A percentile compares a stretch with the other conserved stretches of the same genome.
phyloP scores from a whole-genome alignment of 371 early-diverging fungal genomes.

The Rhizopus sp. region DNA sequence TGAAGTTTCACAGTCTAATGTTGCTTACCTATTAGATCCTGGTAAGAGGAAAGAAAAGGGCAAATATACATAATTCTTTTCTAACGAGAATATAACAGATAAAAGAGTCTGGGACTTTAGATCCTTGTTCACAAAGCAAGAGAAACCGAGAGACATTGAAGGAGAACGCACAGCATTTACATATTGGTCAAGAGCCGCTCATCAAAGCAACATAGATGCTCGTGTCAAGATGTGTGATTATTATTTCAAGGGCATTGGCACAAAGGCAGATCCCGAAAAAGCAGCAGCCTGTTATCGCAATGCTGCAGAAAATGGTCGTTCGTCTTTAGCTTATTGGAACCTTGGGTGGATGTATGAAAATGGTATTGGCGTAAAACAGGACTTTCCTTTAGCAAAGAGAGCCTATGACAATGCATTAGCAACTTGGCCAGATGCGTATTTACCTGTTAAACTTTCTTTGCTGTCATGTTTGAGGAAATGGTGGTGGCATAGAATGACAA shows the following conservation, averaged over 20 bases:
- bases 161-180: conserved; percentile 67
- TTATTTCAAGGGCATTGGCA: conserved; percentile 88
- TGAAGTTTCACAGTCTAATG: conserved; percentile 41
- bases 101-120: conserved; percentile 18
- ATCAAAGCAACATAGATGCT: conserved; percentile 88
- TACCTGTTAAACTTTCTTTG: conserved; percentile 82
- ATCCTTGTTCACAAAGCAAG: conserved; percentile 8
- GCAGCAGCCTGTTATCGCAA: conserved; percentile 90
- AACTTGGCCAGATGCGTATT: conserved; percentile 77
- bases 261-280: conserved; percentile 62
- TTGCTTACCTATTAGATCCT: conserved; percentile 88
- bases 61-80: conserved; percentile 7
- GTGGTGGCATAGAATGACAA: not conserved
- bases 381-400: conserved; percentile 91
- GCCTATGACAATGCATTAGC: conserved; percentile 81
- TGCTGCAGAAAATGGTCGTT: conserved; percentile 80
- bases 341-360: conserved; percentile 97
- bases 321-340: conserved; percentile 93
- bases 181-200: conserved; percentile 95
- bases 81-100: conserved; percentile 6
- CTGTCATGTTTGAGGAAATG: conserved; percentile 16
- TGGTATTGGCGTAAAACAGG: conserved; percentile 87
- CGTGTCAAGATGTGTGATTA: conserved; percentile 94
- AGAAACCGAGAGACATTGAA: conserved; percentile 7
- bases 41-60: conserved; percentile 28